phyloP scores from a whole-genome alignment of 495 filamentous ascomycete genomes.

The Trichodelitschia bisporula region DNA sequence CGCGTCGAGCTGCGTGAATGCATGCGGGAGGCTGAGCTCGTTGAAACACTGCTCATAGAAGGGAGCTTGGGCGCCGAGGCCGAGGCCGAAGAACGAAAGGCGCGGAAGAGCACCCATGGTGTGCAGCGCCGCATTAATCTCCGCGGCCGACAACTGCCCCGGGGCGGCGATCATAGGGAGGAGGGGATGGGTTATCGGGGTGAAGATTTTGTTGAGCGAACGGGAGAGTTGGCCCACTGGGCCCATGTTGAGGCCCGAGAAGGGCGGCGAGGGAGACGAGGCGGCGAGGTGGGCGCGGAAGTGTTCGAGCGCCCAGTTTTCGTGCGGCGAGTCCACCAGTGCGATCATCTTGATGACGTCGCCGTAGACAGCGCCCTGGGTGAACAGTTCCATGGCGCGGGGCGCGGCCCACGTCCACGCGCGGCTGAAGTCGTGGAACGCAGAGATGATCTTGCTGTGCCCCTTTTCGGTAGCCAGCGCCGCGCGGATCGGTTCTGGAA shows the following conservation, averaged over 20 bases:
- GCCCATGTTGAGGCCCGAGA: slow-evolving; percentile 75
- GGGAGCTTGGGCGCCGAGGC: slow-evolving; percentile 48
- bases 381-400: slow-evolving; percentile 41
- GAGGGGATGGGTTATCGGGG: slow-evolving; percentile 63
- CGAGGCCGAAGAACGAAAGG: slow-evolving; percentile 56
- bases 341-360: slow-evolving; percentile 81
- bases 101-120: slow-evolving; percentile 60
- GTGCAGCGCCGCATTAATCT: slow-evolving; percentile 55
- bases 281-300: slow-evolving; percentile 53
- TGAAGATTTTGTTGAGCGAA: slow-evolving; percentile 60
- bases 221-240: slow-evolving; percentile 60
- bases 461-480: slow-evolving; percentile 43
- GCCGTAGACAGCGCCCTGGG: slow-evolving; percentile 42
- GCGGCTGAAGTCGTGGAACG: slow-evolving; percentile 68
- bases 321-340: slow-evolving; percentile 48
- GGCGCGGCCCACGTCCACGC: slow-evolving; percentile 58
- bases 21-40: slow-evolving; percentile 61
- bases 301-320: slow-evolving; percentile 72
- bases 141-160: slow-evolving; percentile 57
- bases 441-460: slow-evolving; percentile 59
- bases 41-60: slow-evolving; percentile 82
- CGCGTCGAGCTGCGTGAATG: slow-evolving; percentile 49
- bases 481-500: slow-evolving; percentile 47
- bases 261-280: slow-evolving; percentile 36
- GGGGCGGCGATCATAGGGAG: slow-evolving; percentile 67